Evolutionary conservation across 805 yeast genomes (phyloP), one percentile per base, ranked within the genome.

Genomic region (Ogataea methanolica): DNA sequence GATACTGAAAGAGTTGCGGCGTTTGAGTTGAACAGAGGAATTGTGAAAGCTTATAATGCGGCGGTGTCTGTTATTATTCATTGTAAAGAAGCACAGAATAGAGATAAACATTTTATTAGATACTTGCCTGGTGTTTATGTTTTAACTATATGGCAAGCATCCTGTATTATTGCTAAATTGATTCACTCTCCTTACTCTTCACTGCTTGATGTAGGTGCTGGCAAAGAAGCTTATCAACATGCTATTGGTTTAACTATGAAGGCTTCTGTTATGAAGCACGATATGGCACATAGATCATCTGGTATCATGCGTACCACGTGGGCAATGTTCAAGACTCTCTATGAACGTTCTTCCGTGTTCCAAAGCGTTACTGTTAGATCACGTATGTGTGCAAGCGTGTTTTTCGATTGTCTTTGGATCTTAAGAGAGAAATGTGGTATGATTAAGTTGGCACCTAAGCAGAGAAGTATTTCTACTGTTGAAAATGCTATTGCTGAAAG

Each of bases 221-320:
- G 97, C 7, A 83, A 80, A 60, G 77, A 75, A 46, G 75, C 85
- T 31, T 88, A 84, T 57, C 78, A 78, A 51, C 70, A 72, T 21
- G 94, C 94, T 1, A 80, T 87, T 21, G 72, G 76, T 17, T 66
- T 87, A 41, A 82, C 94, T 1, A 77, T 82, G 48, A 81, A 81
- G 50, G 95, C 96, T 0, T 88, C 97, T 0, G 84, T 92, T 29
- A 72, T 88, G 57, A 89, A 89, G 58, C 94, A 91, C 67, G 99
- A 92, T 61, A 83, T 94, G 74, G 88, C 97, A 0, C 88, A 88
- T 63, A 77, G 98, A 54, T 87, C 96, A 0, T 83, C 96, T 41
- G 97, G 96, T 8, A 89, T 94, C 49, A 88, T 94, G 94, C 79
- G 86, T 59, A 90, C 90, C 60, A 83, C 90, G 72, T 92, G 99